Evolutionary conservation across 805 yeast species (phyloP).

Genomic region (Komagataella pseudopastoris): DNA sequence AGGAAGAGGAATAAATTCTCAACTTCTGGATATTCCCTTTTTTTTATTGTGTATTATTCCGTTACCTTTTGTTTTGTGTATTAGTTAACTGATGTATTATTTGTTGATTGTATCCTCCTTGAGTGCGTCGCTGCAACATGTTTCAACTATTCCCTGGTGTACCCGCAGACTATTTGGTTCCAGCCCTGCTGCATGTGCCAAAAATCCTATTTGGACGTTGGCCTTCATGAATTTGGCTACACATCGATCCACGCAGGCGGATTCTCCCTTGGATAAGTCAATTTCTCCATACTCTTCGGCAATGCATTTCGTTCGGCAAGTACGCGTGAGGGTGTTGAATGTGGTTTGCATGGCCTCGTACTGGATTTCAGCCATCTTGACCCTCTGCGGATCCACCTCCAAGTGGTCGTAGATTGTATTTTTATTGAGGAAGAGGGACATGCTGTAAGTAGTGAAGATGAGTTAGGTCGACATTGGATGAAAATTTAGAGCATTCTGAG

Average conservation of each 20-base stretch:
- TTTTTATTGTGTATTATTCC: neutral
- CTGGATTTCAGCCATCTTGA: conserved; percentile 55
- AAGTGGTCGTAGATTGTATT: conserved; percentile 27
- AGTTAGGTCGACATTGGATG: neutral
- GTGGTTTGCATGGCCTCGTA: conserved; percentile 49
- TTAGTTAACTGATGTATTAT: neutral
- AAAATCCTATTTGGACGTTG: conserved; percentile 46
- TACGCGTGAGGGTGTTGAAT: conserved; percentile 38
- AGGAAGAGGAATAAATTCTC: neutral
- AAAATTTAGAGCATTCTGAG: neutral
- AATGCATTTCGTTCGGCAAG: conserved; percentile 69
- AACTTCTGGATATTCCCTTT: neutral
- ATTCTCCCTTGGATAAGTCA: conserved; percentile 78
- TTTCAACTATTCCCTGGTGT: conserved; percentile 12
- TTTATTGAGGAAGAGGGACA: conserved; percentile 53
- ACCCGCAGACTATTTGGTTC: conserved; percentile 25
- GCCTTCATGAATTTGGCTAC: conserved; percentile 71
- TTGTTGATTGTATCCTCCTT: neutral
- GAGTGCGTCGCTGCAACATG: conserved; percentile 5
- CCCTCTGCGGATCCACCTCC: conserved; percentile 44
- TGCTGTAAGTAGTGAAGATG: conserved; percentile 10
- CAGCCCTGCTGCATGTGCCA: conserved; percentile 28
- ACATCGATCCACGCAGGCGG: conserved; percentile 75
- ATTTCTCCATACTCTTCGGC: conserved; percentile 77
- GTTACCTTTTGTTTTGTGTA: neutral